Base-by-base conservation (phyloP, 306 rosid species). In the Prunus campanulata region DNA sequence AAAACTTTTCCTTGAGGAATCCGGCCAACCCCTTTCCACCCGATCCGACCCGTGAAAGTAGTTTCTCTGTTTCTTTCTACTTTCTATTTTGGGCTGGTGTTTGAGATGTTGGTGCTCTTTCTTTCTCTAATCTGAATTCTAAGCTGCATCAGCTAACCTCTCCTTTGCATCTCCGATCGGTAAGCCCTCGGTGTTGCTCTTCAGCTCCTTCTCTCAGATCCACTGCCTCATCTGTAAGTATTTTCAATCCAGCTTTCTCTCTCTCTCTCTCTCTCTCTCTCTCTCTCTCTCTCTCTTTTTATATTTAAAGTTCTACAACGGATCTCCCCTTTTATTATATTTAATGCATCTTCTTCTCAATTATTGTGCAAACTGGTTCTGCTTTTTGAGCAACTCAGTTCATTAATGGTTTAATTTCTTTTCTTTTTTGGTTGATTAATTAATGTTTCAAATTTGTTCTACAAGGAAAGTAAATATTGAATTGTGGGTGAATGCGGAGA, bases 401-500 rank as follows among this genome's bases (percentile, higher is more conserved):
- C 15, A 63, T 63, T 59, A 59, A 59, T 59, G 35, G 11, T 20
- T 56, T 7, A 8, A 6, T 55, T 39, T 39, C 2, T 39, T 39
- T 39, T 39, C 44, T 39, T 1, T 39, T 39, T 39, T 7, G 44
- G 9, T 39, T 39, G 44, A 39, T 39, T 39, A 39, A 39, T 39
- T 39, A 39, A 39, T 39, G 44, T 39, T 39, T 39, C 11, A 19
- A 70, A 2, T 70, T 70, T 11, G 3, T 27, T 30, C 32, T 51
- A 51, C 4, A 10, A 32, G 69, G 69, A 65, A 65, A 35, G 8
- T 7, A 30, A 30, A 13, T 22, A 15, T 63, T 7, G 16, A 65
- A 16, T 65, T 57, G 20, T 14, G 68, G 47, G 47, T 69, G 79
- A 69, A 76, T 63, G 78, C 42, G 78, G 71, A 69, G 72, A 20